These are phyloP conservation scores for Penicillium sp. DNA, from an alignment of 2,329 filamentous ascomycete species.

Conservation along the genomic window DNA sequence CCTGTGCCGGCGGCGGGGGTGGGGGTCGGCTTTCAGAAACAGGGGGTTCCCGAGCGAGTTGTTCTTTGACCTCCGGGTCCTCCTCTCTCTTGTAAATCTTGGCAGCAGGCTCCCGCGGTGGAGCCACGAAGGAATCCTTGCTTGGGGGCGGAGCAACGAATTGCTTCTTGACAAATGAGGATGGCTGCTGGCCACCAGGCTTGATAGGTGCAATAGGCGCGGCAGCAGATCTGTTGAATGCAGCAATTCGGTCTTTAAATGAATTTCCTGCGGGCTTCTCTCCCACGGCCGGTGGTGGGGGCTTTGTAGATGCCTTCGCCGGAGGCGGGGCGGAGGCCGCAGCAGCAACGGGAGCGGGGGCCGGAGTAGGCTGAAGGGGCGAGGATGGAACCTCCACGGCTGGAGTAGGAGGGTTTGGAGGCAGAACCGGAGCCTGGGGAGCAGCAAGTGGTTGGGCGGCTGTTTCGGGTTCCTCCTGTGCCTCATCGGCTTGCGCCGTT, in stretches of 20 bases:
- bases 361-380: slow-evolving; percentile 26
- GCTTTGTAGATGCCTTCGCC: slow-evolving; percentile 49
- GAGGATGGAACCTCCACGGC: slow-evolving; percentile 26
- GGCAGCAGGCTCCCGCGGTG: slow-evolving; percentile 66
- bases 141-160: slow-evolving; percentile 95
- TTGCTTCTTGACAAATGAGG: slow-evolving; percentile 88
- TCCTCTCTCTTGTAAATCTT: slow-evolving; percentile 86
- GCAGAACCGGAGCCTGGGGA: slow-evolving; percentile 23
- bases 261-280: slow-evolving; percentile 76
- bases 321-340: slow-evolving; percentile 28
- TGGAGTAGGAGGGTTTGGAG: slow-evolving; percentile 26
- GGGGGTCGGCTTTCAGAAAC: slow-evolving; percentile 33
- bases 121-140: slow-evolving; percentile 84
- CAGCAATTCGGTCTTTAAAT: slow-evolving; percentile 93
- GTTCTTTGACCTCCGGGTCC: slow-evolving; percentile 58
- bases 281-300: slow-evolving; percentile 63
- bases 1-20: slow-evolving; percentile 38
- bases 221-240: slow-evolving; percentile 88
- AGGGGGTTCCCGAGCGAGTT: slow-evolving; percentile 33
- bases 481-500: slow-evolving; percentile 25
- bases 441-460: slow-evolving; percentile 14
- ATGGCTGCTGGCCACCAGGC: slow-evolving; percentile 62
- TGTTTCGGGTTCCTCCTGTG: slow-evolving; percentile 27
- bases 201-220: slow-evolving; percentile 90
- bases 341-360: slow-evolving; percentile 30